Conservation (phyloP, 805 yeast genomes). For the Huiozyma sinensis region DNA sequence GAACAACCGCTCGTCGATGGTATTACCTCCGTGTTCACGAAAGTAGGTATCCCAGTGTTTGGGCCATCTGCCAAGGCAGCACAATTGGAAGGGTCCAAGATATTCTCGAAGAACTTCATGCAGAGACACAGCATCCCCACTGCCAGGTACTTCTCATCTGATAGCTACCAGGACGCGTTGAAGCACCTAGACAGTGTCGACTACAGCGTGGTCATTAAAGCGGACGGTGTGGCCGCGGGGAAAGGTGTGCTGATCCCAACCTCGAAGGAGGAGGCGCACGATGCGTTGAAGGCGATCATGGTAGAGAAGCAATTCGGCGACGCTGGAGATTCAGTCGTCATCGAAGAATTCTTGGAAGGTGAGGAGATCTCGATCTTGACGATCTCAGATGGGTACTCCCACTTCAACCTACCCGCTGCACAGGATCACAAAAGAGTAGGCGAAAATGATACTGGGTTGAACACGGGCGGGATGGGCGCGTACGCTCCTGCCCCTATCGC, state of each 20-base stretch:
- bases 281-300: slow-evolving; percentile 82
- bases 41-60: slow-evolving; percentile 87
- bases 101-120: slow-evolving; percentile 92
- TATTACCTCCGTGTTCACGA: slow-evolving; percentile 56
- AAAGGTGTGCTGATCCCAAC: slow-evolving; percentile 94
- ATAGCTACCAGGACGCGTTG: slow-evolving; percentile 63
- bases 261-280: slow-evolving; percentile 70
- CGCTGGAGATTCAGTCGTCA: slow-evolving; percentile 92
- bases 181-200: slow-evolving; percentile 42
- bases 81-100: slow-evolving; percentile 90
- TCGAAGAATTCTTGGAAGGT: slow-evolving; percentile 94
- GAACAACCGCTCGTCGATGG: slow-evolving; percentile 98
- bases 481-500: slow-evolving; percentile 97
- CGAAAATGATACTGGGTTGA: slow-evolving; percentile 85
- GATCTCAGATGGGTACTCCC: slow-evolving; percentile 86
- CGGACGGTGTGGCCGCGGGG: slow-evolving; percentile 97
- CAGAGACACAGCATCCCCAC: slow-evolving; percentile 86
- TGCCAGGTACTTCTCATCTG: slow-evolving; percentile 79
- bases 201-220: slow-evolving; percentile 83
- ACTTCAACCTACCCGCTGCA: slow-evolving; percentile 86
- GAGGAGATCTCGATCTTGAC: slow-evolving; percentile 92
- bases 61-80: slow-evolving; percentile 95
- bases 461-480: slow-evolving; percentile 99
- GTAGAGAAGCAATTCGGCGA: slow-evolving; percentile 76
- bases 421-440: slow-evolving; percentile 97